Evolutionary conservation across 495 filamentous ascomycete genomes (phyloP), one percentile per base, ranked within the genome.

Genomic region (Hypoxylon fuscum): DNA sequence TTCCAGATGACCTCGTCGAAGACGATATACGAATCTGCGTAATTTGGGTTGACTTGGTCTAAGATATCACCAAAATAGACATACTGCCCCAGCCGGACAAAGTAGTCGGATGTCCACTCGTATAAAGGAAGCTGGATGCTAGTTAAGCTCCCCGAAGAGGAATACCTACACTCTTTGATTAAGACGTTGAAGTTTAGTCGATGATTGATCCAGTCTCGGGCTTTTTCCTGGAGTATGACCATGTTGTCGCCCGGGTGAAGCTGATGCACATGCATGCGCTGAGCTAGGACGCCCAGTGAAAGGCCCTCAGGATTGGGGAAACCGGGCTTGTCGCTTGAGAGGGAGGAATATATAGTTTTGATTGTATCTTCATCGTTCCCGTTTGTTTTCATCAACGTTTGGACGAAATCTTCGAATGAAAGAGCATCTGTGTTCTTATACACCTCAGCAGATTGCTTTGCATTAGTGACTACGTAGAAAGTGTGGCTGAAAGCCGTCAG

Each of bases 1-100:
- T 69, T 49, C 58, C 62, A 73, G 47, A 40, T 62, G 3, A 60
- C 20, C 17, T 72, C 59, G 34, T 73, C 69, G 22, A 73, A 73
- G 5, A 40, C 35, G 2, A 62, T 20, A 21, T 69, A 69, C 6
- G 34, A 20, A 6, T 29, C 32, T 3, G 60, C 29, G 4, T 70
- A n/a, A 0, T 57, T 17, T 7, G 67, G 71, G 12, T 72, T 61
- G 12, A 72, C 57, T 18, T 55, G 5, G 2, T 11, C 25, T 0
- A 74, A 52, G 1, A 22, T 25, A 5, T 50, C 32, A 1, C 70
- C 70, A 43, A 74, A 74, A 23, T 61, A 71, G 18, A 51, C 62
- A 42, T 50, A 15, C 34, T 66, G 60, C 2, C 68, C 62, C n/a
- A 48, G 41, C 10, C 37, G 43, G 11, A 53, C 49, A 55, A 71